Percentiles rank a stretch among this genome's conserved stretches.
These are phyloP conservation scores for Termitomyces sp. DNA, from an alignment of 768 basidiomycete genomes.

Conservation along the genomic window DNA sequence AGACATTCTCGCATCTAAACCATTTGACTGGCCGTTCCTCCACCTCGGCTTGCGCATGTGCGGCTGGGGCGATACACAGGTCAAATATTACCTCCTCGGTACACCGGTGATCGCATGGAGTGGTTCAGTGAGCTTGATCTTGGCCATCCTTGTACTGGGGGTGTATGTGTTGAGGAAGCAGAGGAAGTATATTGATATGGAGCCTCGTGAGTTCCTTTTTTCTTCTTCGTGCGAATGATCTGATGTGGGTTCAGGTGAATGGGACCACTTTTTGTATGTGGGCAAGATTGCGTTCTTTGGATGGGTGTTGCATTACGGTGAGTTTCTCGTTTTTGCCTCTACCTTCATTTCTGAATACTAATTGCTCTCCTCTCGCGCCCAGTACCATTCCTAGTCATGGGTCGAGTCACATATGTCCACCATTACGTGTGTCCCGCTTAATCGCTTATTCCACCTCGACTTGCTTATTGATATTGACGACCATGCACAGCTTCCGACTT, in stretches of 20 bases:
- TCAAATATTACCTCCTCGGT: conserved; percentile 92
- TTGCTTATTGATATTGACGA: background rate
- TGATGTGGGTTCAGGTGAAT: conserved; percentile 53
- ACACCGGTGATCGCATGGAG: conserved; percentile 95
- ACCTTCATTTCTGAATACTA: background rate
- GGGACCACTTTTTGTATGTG: conserved; percentile 93
- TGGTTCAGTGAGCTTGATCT: conserved; percentile 57
- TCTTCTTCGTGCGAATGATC: background rate
- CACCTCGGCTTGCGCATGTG: conserved; percentile 93
- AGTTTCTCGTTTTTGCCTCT: conserved; percentile 20
- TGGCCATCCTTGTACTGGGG: conserved; percentile 45
- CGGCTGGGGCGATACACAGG: conserved; percentile 84
- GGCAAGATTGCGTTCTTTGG: conserved; percentile 88
- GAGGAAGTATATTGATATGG: conserved; percentile 89
- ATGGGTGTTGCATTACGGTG: conserved; percentile 89
- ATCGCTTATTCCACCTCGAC: background rate
- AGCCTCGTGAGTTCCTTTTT: conserved; percentile 51
- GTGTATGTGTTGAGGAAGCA: conserved; percentile 80
- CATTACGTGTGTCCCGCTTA: conserved; percentile 69
- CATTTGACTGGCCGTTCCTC: conserved; percentile 91
- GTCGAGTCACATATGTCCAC: conserved; percentile 92
- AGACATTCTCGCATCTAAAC: conserved; percentile 91
- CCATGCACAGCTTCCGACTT: conserved; percentile 69
- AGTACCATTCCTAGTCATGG: conserved; percentile 99
- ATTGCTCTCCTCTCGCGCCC: background rate